Conservation (phyloP, 73 alveolate species). For the Paramecium primaurelia region DNA sequence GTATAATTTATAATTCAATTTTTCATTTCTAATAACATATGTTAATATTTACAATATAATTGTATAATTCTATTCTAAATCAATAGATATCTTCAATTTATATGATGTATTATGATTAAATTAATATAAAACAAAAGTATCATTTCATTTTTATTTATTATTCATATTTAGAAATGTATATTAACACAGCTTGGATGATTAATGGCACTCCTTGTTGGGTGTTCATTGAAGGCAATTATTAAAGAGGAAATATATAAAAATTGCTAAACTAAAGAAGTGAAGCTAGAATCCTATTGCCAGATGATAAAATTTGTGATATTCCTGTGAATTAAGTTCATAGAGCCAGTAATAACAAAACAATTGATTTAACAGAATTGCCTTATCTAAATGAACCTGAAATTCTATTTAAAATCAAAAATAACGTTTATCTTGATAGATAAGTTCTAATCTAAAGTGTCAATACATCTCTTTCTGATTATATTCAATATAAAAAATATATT, state of each 20-base stretch:
- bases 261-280: background rate
- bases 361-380: constrained; percentile 7
- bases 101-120: background rate
- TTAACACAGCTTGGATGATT: constrained; percentile 14
- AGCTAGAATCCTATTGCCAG: background rate
- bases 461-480: background rate
- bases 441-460: background rate
- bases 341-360: background rate
- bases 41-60: background rate
- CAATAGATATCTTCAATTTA: background rate
- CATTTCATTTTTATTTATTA: background rate
- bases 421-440: background rate
- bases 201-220: constrained; percentile 5
- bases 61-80: background rate
- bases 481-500: background rate
- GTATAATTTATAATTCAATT: background rate
- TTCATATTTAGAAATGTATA: background rate
- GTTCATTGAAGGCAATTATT: background rate
- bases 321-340: background rate
- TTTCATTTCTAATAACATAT: background rate
- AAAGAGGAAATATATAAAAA: background rate
- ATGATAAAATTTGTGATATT: background rate
- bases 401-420: background rate
- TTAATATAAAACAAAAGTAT: background rate
- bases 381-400: constrained; percentile 15